Evolutionary conservation across 2,329 filamentous ascomycete species (phyloP), one percentile per base, ranked within the genome.

Genomic region (Aspergillus glaucus): DNA sequence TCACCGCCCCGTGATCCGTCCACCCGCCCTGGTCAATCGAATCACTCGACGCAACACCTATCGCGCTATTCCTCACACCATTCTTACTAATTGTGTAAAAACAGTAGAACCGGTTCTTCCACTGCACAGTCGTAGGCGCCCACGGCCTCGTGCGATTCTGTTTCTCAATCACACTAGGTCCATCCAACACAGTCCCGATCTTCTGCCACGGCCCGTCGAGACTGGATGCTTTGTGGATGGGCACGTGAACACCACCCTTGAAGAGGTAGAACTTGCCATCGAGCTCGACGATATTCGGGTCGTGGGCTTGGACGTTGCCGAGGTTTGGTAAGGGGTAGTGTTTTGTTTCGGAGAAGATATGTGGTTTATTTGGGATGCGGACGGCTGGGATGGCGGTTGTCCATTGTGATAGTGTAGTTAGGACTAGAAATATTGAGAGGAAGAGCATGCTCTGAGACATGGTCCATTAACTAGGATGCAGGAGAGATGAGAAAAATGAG

Each of bases 1-100:
- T 59, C 3, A 70, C 6, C 0, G 61, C 61, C 1, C 67, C 67
- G 40, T 70, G 66, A 40, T 70, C 67, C 0, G 52, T 64, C 67
- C 67, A 70, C 2, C 37, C 37, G 10, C 19, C 17, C 15, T 12
- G 10, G 2, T 61, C 59, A 0, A 66, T 47, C 1, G 50, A 45
- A 4, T 60, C 57, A 0, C 62, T 59, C 2, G 64, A 63, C 3
- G 67, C 67, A 22, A 70, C 59, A 1, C 66, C 67, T 39, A 70
- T 66, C 2, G 67, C 63, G 43, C 67, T 69, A 26, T 66, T 51
- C n/a, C 60, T 60, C 1, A 51, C 56, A 9, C 65, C 65, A 2
- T 21, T 37, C 7, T 46, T 22, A 50, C 65, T 69, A 26, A 69
- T 47, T 0, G 63, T 57, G 48, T 70, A 70, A 52, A 60, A 69